Evolutionary conservation across 139 green algal genomes (phyloP).

Genomic region (Limnomonas spitsbergensis): DNA sequence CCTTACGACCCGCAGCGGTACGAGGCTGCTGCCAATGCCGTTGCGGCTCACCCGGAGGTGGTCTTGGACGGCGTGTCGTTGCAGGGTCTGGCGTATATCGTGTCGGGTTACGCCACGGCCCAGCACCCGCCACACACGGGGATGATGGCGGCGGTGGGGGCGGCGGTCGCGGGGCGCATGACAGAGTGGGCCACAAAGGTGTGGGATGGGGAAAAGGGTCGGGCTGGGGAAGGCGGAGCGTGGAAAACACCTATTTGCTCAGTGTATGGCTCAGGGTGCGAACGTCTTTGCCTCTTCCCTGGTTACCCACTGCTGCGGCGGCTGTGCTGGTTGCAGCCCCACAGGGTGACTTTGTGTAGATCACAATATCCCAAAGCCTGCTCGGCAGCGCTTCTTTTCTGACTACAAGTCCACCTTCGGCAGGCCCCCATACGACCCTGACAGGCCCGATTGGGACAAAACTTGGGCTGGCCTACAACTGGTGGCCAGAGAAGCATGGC

Average conservation of each 20-base stretch:
- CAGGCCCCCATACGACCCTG: too few relatives aligned
- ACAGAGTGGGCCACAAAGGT: background rate
- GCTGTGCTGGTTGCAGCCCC: too few relatives aligned
- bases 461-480: too few relatives aligned
- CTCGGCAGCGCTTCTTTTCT: too few relatives aligned
- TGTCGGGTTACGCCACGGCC: background rate
- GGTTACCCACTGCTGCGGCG: background rate
- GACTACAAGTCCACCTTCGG: too few relatives aligned
- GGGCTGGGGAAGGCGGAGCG: too few relatives aligned
- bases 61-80: background rate
- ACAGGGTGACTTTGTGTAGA: too few relatives aligned
- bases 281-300: background rate
- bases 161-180: background rate
- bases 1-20: background rate
- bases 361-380: too few relatives aligned
- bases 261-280: too few relatives aligned
- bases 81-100: slow-evolving; percentile 5
- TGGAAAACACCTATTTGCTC: too few relatives aligned
- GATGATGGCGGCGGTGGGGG: background rate
- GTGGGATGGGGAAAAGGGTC: background rate
- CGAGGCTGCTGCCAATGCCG: background rate
- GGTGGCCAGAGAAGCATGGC: too few relatives aligned
- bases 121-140: background rate
- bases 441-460: too few relatives aligned
- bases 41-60: background rate